phyloP scores from a whole-genome alignment of 2,329 filamentous ascomycete genomes.

The Apiospora pterosperma region DNA sequence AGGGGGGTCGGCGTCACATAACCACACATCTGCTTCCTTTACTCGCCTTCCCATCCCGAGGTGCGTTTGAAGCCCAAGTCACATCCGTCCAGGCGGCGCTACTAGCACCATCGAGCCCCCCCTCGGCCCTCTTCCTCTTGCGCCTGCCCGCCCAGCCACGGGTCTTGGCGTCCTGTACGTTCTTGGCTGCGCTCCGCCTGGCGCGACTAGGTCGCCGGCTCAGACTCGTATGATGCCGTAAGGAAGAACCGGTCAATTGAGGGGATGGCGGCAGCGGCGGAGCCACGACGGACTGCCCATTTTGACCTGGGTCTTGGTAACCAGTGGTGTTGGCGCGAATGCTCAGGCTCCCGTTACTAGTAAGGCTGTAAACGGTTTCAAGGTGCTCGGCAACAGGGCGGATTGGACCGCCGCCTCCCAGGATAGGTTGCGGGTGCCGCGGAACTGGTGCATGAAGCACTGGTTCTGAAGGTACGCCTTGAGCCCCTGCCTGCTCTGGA shows the following conservation, averaged over 20 bases:
- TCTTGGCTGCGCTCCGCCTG: slow-evolving; percentile 58
- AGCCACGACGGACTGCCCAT: neutral
- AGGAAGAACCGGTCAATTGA: slow-evolving; percentile 34
- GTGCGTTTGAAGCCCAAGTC: slow-evolving; percentile 24
- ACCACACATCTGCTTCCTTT: slow-evolving; percentile 45
- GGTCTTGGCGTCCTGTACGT: slow-evolving; percentile 58
- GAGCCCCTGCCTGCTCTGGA: slow-evolving; percentile 28
- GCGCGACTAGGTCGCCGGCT: slow-evolving; percentile 51
- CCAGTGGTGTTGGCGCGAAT: slow-evolving; percentile 6
- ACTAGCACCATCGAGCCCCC: slow-evolving; percentile 38
- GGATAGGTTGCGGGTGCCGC: slow-evolving; percentile 39
- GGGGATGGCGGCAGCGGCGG: slow-evolving; percentile 20
- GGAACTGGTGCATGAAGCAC: slow-evolving; percentile 52
- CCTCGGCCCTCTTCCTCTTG: slow-evolving; percentile 33
- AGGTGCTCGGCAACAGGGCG: slow-evolving; percentile 50
- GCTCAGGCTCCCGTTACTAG: slow-evolving; percentile 16
- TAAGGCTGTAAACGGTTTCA: slow-evolving; percentile 50
- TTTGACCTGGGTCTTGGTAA: slow-evolving; percentile 9
- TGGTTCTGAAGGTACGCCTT: slow-evolving; percentile 32
- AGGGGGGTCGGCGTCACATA: slow-evolving; percentile 37
- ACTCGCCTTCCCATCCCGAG: slow-evolving; percentile 22
- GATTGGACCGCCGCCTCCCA: slow-evolving; percentile 23
- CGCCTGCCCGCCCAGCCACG: slow-evolving; percentile 50
- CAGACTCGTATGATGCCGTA: slow-evolving; percentile 39
- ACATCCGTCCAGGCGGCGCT: slow-evolving; percentile 53